Percentiles rank a stretch among this genome's conserved stretches.
Evolutionary conservation across 2,329 filamentous ascomycete genomes (phyloP).

Genomic region (Septoria petroselini): DNA sequence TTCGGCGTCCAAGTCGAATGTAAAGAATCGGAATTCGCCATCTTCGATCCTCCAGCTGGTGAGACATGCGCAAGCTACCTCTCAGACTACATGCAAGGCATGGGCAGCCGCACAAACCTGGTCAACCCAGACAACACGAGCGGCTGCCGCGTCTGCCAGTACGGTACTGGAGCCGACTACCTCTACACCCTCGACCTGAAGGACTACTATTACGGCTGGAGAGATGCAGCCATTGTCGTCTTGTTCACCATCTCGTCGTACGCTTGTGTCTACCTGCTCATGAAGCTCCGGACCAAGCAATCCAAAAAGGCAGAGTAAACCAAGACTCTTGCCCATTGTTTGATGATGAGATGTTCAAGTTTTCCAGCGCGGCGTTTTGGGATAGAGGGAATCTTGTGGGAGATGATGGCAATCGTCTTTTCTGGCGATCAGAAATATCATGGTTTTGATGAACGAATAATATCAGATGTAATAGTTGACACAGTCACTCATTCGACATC

Average conservation of each 20-base stretch:
- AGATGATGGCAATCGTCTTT: neutral
- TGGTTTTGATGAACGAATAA: neutral
- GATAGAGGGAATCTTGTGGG: neutral
- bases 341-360: neutral
- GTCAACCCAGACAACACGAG: constrained; percentile 58
- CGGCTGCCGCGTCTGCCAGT: constrained; percentile 61
- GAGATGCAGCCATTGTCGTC: constrained; percentile 59
- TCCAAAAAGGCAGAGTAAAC: constrained; percentile 42
- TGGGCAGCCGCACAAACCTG: constrained; percentile 50
- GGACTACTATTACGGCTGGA: constrained; percentile 64
- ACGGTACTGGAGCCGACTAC: constrained; percentile 57
- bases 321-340: too few relatives aligned
- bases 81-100: constrained; percentile 48
- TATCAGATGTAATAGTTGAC: neutral
- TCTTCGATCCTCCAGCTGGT: constrained; percentile 49
- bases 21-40: constrained; percentile 38
- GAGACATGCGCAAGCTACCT: constrained; percentile 61
- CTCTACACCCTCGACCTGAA: constrained; percentile 58
- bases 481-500: neutral
- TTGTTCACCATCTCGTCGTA: constrained; percentile 52
- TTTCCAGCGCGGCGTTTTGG: neutral
- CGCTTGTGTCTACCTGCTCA: constrained; percentile 48
- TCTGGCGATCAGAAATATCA: too few relatives aligned
- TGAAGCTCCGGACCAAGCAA: constrained; percentile 45
- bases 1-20: constrained; percentile 45